Evolutionary conservation across 306 rosid genomes (phyloP), one percentile per base, ranked within the genome.

Genomic region (Crotalaria pallida): DNA sequence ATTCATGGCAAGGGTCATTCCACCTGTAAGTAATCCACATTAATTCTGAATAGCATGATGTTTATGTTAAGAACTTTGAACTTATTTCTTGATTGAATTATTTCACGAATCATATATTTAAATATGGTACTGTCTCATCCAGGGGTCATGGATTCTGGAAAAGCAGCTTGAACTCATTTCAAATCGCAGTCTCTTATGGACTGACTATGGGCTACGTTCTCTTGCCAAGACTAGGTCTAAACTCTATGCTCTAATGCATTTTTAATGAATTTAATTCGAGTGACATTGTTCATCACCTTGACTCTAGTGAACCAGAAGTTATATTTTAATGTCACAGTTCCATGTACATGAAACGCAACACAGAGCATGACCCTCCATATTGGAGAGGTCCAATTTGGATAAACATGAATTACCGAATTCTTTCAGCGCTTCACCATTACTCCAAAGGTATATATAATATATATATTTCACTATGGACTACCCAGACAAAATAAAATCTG

Each of bases 311-410:
- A 66, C 49, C 27, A 48, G 41, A 48, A 15, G 12, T 52, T 49
- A 34, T 38, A 51, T 75, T 56, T 11, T 38, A 57, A n/a, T 58
- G 50, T 1, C 22, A 6, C 79, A 94, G 97, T 83, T 85, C 97
- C 34, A 2, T 91, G 78, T 91, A 94, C 89, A 91, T 94, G 97
- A 94, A 91, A 75, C 80, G 71, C 78, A 94, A 94, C 81, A 88
- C 99, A 26, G 95, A 91, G 85, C 99, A 94, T 19, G 99, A 94
- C 15, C 73, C 89, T 17, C 99, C 99, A 0, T 94, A 94, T 70
- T 94, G 99, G 99, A 91, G 96, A 75, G 97, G 99, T 75, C 78
- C 96, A 15, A 71, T 94, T 79, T 94, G 99, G 98, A 90, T 83
- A 72, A 88, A 86, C 75, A 77, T 87, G 85, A 84, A 84, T 77